Conservation (phyloP, 164 flowering plant species). For the Malania oleifera region DNA sequence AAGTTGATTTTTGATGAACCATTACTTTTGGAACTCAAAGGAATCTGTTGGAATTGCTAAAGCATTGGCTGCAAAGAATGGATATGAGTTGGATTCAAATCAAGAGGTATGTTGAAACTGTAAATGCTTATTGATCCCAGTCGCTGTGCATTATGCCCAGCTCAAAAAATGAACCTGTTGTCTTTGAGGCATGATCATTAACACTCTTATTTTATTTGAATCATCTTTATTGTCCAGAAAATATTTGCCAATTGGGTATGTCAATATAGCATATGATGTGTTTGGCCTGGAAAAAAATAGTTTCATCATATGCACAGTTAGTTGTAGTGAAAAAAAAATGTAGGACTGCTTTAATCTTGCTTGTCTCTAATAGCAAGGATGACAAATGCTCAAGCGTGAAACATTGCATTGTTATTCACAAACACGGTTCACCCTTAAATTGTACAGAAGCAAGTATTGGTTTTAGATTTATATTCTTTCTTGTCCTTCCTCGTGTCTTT, state of each 20-base stretch:
- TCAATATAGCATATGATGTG: not conserved
- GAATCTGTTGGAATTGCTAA: conserved; percentile 99
- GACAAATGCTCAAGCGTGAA: not conserved
- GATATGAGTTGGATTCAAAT: conserved; percentile 93
- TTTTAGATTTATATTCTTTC: not conserved
- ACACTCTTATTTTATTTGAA: not conserved
- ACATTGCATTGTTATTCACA: too few relatives aligned
- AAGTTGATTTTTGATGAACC: conserved; percentile 1
- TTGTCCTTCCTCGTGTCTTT: not conserved
- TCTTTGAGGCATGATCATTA: not conserved
- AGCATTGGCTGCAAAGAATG: conserved; percentile 98
- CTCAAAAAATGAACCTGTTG: not conserved
- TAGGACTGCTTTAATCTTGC: too few relatives aligned
- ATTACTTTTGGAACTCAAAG: conserved; percentile 28
- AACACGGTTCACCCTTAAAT: not conserved
- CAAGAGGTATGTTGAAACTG: conserved; percentile 62
- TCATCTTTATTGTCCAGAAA: too few relatives aligned
- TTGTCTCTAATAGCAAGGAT: too few relatives aligned
- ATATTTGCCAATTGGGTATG: too few relatives aligned
- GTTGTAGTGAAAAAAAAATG: too few relatives aligned
- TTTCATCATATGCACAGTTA: too few relatives aligned
- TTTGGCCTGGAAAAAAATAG: too few relatives aligned
- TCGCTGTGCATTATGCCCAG: not conserved
- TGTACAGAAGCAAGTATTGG: too few relatives aligned
- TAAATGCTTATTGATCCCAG: not conserved